Evolutionary conservation across 2,329 filamentous ascomycete genomes (phyloP).

Genomic region (Diaporthe sp.): DNA sequence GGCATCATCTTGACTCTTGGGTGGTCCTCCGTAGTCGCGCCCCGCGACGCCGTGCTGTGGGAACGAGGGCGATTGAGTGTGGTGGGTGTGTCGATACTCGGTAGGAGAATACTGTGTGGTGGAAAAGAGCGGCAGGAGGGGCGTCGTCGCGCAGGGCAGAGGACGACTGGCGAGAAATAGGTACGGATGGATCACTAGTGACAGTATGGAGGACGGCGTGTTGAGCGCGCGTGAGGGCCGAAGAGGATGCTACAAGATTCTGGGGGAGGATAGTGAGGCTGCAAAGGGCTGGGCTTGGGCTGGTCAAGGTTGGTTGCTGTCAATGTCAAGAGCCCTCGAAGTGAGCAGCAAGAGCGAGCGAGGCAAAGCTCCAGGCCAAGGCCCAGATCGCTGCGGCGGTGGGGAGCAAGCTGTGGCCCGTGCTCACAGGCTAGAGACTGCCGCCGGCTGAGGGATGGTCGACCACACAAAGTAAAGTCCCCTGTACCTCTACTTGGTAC

Average conservation of each 20-base stretch:
- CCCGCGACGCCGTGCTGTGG: constrained; percentile 38
- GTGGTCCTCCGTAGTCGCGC: constrained; percentile 29
- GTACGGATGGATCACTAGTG: neutral
- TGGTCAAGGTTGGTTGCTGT: constrained; percentile 14
- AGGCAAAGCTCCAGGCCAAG: constrained; percentile 22
- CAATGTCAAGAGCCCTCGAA: constrained; percentile 9
- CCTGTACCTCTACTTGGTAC: neutral
- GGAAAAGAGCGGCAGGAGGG: constrained; percentile 26
- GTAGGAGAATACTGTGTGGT: constrained; percentile 9
- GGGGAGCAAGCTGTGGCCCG: neutral
- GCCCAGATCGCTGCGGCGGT: constrained; percentile 18
- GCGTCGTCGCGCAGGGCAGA: constrained; percentile 1
- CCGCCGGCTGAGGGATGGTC: neutral
- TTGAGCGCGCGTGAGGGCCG: neutral
- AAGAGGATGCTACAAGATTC: neutral
- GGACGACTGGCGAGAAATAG: neutral
- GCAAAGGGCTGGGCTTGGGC: neutral
- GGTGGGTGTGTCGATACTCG: constrained; percentile 5
- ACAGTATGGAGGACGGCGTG: neutral
- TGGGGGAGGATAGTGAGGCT: neutral
- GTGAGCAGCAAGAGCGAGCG: constrained; percentile 1
- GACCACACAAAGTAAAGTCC: neutral
- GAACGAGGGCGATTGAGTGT: neutral
- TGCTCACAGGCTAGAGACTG: neutral
- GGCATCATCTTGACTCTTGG: constrained; percentile 68